Conservation (phyloP, 106 monocot genomes). For the Phalaenopsis aphrodite region DNA sequence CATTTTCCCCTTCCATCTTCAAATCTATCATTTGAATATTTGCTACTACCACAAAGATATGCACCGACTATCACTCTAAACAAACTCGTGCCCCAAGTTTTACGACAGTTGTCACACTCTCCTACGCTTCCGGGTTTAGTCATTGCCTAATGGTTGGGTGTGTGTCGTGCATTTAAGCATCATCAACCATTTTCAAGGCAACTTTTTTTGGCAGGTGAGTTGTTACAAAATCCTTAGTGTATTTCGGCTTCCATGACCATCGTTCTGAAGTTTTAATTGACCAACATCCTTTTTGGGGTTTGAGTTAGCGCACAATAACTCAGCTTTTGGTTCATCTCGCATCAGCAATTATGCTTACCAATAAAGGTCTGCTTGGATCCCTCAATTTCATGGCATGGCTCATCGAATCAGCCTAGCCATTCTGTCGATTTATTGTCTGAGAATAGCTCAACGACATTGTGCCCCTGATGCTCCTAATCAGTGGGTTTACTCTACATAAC, state of each 20-base stretch:
- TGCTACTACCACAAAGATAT: conserved; percentile 4
- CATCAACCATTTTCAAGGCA: background rate
- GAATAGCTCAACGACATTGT: conserved; percentile 2
- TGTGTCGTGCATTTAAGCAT: background rate
- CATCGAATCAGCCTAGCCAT: background rate
- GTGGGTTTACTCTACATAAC: conserved; percentile 8
- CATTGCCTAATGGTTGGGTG: background rate
- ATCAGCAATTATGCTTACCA: background rate
- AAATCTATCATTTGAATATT: conserved; percentile 9
- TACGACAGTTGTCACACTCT: background rate
- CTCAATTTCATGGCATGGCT: background rate
- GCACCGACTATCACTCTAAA: background rate
- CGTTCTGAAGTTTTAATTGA: background rate
- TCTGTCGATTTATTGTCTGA: no score
- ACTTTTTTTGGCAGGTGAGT: background rate
- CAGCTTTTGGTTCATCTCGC: background rate
- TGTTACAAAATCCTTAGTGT: background rate
- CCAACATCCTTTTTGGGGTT: background rate
- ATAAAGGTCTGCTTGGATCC: background rate
- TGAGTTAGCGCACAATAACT: background rate
- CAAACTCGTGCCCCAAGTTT: background rate
- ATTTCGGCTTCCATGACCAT: background rate
- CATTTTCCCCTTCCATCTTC: conserved; percentile 2
- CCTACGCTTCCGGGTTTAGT: background rate
- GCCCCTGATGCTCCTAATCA: conserved; percentile 12